Conservation (phyloP, 2,329 filamentous ascomycete genomes). For the Trichoderma sp. region DNA sequence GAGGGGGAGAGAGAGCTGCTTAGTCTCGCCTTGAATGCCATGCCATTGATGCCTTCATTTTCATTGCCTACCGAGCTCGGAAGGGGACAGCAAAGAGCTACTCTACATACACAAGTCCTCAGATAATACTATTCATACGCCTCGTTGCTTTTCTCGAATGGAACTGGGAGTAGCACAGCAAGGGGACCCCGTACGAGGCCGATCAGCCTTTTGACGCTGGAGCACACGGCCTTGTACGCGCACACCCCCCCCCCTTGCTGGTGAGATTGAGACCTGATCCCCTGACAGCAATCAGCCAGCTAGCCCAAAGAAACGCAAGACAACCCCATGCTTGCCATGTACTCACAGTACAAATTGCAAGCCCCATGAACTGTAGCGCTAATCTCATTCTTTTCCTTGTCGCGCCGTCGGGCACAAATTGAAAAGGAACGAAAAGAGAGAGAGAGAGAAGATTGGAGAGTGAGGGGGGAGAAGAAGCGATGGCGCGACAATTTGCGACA, state of each 20-base stretch:
- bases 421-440: not conserved
- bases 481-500: slow-evolving; percentile 10
- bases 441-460: not conserved
- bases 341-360: slow-evolving; percentile 20
- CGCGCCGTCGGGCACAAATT: not conserved
- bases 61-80: not conserved
- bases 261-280: slow-evolving; percentile 18
- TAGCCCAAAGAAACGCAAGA: not conserved
- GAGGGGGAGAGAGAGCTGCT: too few species aligned
- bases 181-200: not conserved
- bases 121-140: too few species aligned
- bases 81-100: not conserved
- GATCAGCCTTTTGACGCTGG: slow-evolving; percentile 9
- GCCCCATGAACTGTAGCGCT: slow-evolving; percentile 14
- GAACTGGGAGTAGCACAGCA: not conserved
- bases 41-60: not conserved
- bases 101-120: too few species aligned
- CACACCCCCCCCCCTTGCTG: slow-evolving; percentile 7
- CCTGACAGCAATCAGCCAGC: slow-evolving; percentile 7
- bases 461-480: not conserved
- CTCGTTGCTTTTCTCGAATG: not conserved
- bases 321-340: not conserved
- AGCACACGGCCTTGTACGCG: too few species aligned
- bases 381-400: slow-evolving; percentile 14
- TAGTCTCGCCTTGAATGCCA: slow-evolving; percentile 6